Evolutionary conservation across 1,284 basidiomycete species (phyloP), one percentile per base, ranked within the genome.

Genomic region (Tetrapyrgos nigripes): DNA sequence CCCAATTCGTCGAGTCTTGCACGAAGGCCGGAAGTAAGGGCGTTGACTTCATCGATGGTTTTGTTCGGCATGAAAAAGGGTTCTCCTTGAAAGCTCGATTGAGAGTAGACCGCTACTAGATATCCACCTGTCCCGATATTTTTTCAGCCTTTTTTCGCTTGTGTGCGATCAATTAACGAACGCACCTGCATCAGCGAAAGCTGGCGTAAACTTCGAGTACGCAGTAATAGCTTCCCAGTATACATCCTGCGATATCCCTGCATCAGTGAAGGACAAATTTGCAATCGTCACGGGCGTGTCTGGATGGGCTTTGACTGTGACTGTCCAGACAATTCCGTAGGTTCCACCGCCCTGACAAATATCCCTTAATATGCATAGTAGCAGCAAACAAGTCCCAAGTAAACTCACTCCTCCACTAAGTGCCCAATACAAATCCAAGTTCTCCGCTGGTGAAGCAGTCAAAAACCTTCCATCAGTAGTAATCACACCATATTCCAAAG

Each of bases 401-500:
- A 29, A 21, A 27, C 62, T 49, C 44, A 66, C 64, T 5, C 64
- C 64, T 13, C 64, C 64, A 44, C 64, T 64, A 2, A 66, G 50
- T 3, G 64, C 64, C 64, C 64, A 66, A 48, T 57, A 66, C 11
- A 66, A 51, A 37, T 66, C 62, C 21, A n/a, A 24, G 29, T 66
- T 64, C 24, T 60, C 35, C 9, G 62, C 59, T 17, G 64, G 62
- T 13, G 64, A 64, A 3, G 64, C 62, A 9, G 50, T 58, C n/a
- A 66, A 54, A 27, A 66, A 62, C 40, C 58, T 44, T 21, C 64
- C 62, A 3, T 55, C 50, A 1, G 59, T 60, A 17, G 59, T 53
- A 40, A 70, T 64, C 11, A 70, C 67, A 37, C 68, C 68, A 33
- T 66, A 67, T 11, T 54, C 53, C 3, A 70, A 61, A 1, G 64